Evolutionary conservation across 2,329 filamentous ascomycete genomes (phyloP), one percentile per base, ranked within the genome.

Genomic region (Fusarium cicatricum): DNA sequence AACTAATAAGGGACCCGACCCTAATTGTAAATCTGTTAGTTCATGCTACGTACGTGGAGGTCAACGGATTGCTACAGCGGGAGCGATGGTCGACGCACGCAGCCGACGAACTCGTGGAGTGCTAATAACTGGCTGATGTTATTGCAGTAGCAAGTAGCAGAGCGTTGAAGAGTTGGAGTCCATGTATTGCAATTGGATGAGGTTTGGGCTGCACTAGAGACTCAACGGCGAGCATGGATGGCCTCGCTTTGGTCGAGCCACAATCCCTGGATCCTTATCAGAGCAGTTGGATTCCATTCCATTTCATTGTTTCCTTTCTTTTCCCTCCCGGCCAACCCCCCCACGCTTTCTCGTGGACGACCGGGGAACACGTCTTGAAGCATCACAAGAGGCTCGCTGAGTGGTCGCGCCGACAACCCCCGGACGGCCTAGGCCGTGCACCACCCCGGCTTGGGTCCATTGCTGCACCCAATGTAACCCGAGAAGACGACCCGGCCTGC

Each of bases 31-130:
- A 28, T 31, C 34, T 46, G 34, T 36, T 46, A 29, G 44, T 47
- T 38, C 17, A 34, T 48, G 9, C 3, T 26, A 29, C n/a, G n/a
- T 17, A 42, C 16, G 21, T 15, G 28, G 10, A 17, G 40, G 12
- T n/a, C 12, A 15, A 32, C 41, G 29, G 31, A 36, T 17, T 36
- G 15, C 43, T 45, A 43, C 45, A 26, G 45, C 34, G 39, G 45
- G 55, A 42, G 38, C 39, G 46, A 60, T 63, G 43, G 52, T 48
- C 55, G 21, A 66, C 50, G 62, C 48, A 60, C 36, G 53, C 38
- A 58, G 52, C 62, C 52, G 60, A 49, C 31, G 60, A 67, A 62
- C 65, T 40, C 49, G 58, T 66, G 55, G 62, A 60, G 46, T n/a
- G 38, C 45, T 46, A 2, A 7, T 40, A 47, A 28, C 45, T 51